phyloP scores from a whole-genome alignment of 2,329 filamentous ascomycete species.

The Aspergillus sp. region DNA sequence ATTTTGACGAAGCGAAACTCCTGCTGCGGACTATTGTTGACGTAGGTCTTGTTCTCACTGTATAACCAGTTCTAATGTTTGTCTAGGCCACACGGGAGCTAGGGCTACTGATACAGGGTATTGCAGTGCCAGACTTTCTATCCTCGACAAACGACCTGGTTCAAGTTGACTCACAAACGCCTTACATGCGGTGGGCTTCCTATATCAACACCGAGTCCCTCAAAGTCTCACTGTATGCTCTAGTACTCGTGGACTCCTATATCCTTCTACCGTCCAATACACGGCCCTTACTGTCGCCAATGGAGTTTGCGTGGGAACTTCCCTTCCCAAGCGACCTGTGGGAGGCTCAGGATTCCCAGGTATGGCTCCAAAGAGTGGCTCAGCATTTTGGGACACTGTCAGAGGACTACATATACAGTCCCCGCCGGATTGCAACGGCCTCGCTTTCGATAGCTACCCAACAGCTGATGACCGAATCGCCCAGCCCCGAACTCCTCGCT shows the following conservation, averaged over 20 bases:
- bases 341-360: constrained; percentile 29
- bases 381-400: background rate
- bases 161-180: constrained; percentile 14
- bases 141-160: constrained; percentile 12
- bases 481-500: constrained; percentile 24
- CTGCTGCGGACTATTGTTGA: background rate
- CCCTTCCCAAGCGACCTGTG: constrained; percentile 29
- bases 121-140: background rate
- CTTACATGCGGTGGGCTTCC: background rate
- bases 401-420: background rate
- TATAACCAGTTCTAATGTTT: background rate
- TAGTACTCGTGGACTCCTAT: background rate
- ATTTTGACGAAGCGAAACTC: background rate
- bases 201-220: background rate
- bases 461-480: constrained; percentile 31
- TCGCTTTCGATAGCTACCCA: constrained; percentile 33
- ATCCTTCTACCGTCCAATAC: constrained; percentile 31
- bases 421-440: constrained; percentile 22
- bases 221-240: background rate
- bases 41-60: background rate
- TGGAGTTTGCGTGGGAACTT: constrained; percentile 38
- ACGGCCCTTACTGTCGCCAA: constrained; percentile 28
- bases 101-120: background rate
- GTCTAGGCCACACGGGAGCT: background rate
- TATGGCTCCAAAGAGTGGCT: constrained; percentile 24